Evolutionary conservation across 306 rosid genomes (phyloP), one percentile per base, ranked within the genome.

Genomic region (Quercus agrifolia): DNA sequence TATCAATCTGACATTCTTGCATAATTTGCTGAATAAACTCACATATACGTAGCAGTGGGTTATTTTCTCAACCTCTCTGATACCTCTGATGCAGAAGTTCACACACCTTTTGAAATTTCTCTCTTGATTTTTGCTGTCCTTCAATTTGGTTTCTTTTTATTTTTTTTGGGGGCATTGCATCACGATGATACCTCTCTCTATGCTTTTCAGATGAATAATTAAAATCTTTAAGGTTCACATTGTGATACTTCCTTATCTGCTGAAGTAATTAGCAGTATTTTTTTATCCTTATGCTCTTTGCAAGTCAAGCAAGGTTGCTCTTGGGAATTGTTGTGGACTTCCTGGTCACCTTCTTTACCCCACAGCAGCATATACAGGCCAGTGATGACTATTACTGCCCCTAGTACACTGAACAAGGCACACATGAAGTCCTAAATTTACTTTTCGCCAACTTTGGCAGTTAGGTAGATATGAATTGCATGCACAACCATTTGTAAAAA

Each of bases 321-420:
- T 81, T 77, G 81, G 5, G 79, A 78, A 70, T 88, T 89, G 54
- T 54, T 67, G 21, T 78, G 70, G 71, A 74, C 54, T 74, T 71
- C 64, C 74, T 81, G 77, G 58, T 90, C 94, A 31, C 81, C 81
- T 84, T 87, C 92, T 89, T 95, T 91, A 23, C 99, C 96, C 98
- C 92, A 92, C 79, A 95, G 33, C 85, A 92, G 80, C 79, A 91
- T 51, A 81, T 91, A 92, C 25, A 92, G 80, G 58, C 99, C 96
- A 74, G 84, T 38, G 21, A 90, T 89, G 59, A 95, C 96, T 49
- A 85, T 77, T 35, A 76, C 14, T 75, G 92, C 88, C 51, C 99
- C 98, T 44, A 92, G 54, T 74, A 95, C 89, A 86, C 97, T 91
- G 89, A 73, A 84, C 35, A 82, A 83, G 21, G 7, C 51, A 59